Percentiles rank a stretch among this genome's conserved stretches.
Conservation (phyloP, 208 protist genomes). For the Willaertia magna region DNA sequence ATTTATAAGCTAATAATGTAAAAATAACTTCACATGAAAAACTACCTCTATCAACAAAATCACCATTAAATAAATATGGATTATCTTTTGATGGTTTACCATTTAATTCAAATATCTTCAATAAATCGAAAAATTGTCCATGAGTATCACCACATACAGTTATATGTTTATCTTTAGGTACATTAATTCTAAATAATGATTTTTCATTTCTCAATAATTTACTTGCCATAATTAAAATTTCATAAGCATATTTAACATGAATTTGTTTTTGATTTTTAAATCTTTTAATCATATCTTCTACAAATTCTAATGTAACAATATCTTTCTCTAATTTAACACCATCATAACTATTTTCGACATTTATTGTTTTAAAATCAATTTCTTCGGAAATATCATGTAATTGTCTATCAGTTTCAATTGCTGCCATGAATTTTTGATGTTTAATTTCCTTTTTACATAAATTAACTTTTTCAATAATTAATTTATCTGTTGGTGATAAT, state of each 20-base stretch:
- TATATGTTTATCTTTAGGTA: constrained; percentile 62
- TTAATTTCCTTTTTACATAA: constrained; percentile 78
- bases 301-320: constrained; percentile 41
- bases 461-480: constrained; percentile 72
- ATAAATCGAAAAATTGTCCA: constrained; percentile 93
- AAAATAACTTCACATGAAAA: constrained; percentile 90
- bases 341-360: constrained; percentile 16
- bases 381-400: constrained; percentile 32
- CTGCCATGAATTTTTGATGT: constrained; percentile 77
- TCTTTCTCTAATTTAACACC: constrained; percentile 9
- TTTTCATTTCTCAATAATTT: constrained; percentile 26
- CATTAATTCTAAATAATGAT: constrained; percentile 48
- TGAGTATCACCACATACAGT: constrained; percentile 97
- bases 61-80: constrained; percentile 86
- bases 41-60: constrained; percentile 89
- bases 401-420: constrained; percentile 68
- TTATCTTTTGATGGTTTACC: constrained; percentile 63
- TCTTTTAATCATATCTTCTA: constrained; percentile 34
- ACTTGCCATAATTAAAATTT: constrained; percentile 32
- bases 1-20: constrained; percentile 85
- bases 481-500: constrained; percentile 67
- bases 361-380: constrained; percentile 31
- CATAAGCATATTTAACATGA: constrained; percentile 37
- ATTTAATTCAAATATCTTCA: constrained; percentile 89
- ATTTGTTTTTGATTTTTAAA: constrained; percentile 42